Evolutionary conservation across 2,329 filamentous ascomycete species (phyloP), one percentile per base, ranked within the genome.

Genomic region (Microdochium paspali): DNA sequence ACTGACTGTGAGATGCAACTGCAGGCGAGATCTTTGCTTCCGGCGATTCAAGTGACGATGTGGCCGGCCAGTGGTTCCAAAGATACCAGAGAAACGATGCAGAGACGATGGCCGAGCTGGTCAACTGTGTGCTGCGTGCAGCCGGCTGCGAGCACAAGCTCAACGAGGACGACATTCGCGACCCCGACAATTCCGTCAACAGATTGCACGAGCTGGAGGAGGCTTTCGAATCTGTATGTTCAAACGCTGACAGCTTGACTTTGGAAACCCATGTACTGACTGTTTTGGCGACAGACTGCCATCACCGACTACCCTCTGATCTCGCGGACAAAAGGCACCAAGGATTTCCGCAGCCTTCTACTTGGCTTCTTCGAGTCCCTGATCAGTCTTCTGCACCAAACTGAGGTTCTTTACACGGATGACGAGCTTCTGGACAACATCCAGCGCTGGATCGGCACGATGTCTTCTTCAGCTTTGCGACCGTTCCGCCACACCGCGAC

Each of bases 401-500:
- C 86, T n/a, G 85, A 86, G 23, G 69, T 87, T 20, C 70, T 98
- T 45, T 95, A 95, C 68, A 81, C 78, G 42, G 85, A 94, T 52
- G 69, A 73, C 30, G 77, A 84, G 25, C 72, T 98, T 45, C 81
- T 95, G 59, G 90, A 96, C 62, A 95, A 95, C 60, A 78, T 97
- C 44, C 82, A 90, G 56, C 77, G 87, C 49, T 98, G 93, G 93
- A 75, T 96, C 50, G 84, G 84, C 32, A 86, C 87, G 50, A 88
- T 98, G 85, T 93, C 91, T 2, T 93, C 89, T 3, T 90, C 90
- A 0, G 77, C 82, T 3, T 83, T 91, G 51, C 82, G 93, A 47
- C 90, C 93, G 2, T 96, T 98, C 66, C 80, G 93, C 53, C 93
- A 98, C 66, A 98, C 93, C 0, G 87, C 90, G 1, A 95, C 91